Conservation (phyloP, 73 alveolate species). For the Durusdinium trenchii region DNA sequence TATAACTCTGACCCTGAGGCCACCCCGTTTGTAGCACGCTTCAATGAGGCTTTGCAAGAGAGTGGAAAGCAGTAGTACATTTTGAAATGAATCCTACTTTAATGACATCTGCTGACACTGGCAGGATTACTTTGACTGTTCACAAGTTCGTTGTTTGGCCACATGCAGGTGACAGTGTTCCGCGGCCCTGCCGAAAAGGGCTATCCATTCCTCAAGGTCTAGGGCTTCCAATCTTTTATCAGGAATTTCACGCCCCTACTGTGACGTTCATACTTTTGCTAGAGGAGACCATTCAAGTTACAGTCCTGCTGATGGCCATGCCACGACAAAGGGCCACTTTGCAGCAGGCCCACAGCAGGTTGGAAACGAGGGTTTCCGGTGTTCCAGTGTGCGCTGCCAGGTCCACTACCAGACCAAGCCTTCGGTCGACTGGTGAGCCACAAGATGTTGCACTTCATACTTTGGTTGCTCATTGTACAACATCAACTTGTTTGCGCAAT, state of each 20-base stretch:
- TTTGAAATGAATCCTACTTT: no score
- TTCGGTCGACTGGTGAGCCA: conserved; percentile 58
- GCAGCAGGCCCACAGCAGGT: neutral
- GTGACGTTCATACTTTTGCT: neutral
- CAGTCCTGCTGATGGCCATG: conserved; percentile 37
- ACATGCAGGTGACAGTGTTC: conserved; percentile 33
- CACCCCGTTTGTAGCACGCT: conserved; percentile 9
- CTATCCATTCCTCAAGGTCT: conserved; percentile 37
- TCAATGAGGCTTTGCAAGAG: conserved; percentile 53
- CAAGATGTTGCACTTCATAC: no score
- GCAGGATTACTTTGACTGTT: no score
- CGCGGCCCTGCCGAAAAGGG: conserved; percentile 57
- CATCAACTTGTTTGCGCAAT: no score
- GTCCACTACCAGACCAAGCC: conserved; percentile 64
- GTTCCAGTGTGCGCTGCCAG: neutral
- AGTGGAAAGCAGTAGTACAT: no score
- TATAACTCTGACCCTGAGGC: neutral
- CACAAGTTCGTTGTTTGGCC: no score
- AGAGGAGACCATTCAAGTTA: conserved; percentile 19
- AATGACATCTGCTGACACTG: no score
- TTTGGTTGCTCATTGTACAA: no score
- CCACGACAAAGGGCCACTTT: neutral
- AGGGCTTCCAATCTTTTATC: neutral
- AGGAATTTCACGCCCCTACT: neutral
- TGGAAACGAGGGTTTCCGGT: neutral